These are phyloP conservation scores for Plasmodium vivax DNA, from an alignment of 169 alveolate genomes.

Conservation along the genomic window DNA sequence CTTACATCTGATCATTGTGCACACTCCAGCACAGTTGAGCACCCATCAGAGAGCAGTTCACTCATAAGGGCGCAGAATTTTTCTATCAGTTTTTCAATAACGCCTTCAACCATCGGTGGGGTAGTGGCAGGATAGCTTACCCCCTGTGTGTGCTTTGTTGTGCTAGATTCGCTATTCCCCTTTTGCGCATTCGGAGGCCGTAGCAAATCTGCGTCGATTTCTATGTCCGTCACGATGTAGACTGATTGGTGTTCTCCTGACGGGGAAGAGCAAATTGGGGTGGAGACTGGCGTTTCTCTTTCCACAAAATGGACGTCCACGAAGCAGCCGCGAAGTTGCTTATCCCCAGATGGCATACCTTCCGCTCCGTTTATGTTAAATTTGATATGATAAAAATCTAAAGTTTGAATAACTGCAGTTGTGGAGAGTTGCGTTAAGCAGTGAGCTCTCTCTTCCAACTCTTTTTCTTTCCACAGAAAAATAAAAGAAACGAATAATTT, in stretches of 20 bases:
- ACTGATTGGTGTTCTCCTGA: background rate
- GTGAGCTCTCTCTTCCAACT: background rate
- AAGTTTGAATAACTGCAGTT: constrained; percentile 41
- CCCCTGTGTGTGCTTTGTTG: background rate
- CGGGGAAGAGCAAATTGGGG: background rate
- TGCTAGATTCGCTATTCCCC: background rate
- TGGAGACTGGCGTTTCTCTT: background rate
- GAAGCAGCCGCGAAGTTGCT: constrained; percentile 32
- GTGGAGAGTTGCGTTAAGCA: constrained; percentile 28
- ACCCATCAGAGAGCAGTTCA: background rate
- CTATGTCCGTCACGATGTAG: background rate
- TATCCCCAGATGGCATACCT: constrained; percentile 27
- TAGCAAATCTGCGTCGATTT: background rate
- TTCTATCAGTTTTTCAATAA: background rate
- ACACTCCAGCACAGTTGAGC: background rate
- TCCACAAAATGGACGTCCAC: constrained; percentile 14
- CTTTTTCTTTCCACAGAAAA: constrained; percentile 41
- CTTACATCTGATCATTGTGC: background rate
- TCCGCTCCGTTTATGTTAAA: constrained; percentile 43
- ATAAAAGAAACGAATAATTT: constrained; percentile 49
- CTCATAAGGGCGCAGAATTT: constrained; percentile 9
- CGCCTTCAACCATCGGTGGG: background rate
- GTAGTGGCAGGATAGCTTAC: background rate
- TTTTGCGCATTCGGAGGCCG: background rate
- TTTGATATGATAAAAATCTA: constrained; percentile 20